A percentile compares a stretch with the other conserved stretches of the same genome.
phyloP scores from a whole-genome alignment of 31 red algal genomes.

The Porphyra umbilicalis region DNA sequence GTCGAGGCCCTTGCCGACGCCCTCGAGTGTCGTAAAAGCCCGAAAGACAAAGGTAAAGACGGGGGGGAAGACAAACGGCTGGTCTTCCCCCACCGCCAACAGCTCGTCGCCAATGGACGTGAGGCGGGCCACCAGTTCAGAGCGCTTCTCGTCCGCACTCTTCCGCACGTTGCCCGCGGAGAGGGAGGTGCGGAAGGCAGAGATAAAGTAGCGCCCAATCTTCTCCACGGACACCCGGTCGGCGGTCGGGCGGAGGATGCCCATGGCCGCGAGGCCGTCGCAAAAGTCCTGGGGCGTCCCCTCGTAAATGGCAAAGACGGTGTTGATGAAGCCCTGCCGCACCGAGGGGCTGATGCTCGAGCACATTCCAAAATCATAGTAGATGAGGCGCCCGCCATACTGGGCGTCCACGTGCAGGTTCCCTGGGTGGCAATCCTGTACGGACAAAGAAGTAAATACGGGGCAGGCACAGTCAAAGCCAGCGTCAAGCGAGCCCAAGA shows the following conservation, averaged over 20 bases:
- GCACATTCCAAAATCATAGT: constrained; percentile 92
- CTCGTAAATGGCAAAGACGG: constrained; percentile 73
- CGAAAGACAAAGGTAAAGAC: constrained; percentile 89
- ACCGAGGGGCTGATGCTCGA: constrained; percentile 32
- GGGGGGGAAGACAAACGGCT: constrained; percentile 75
- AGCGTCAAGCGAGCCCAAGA: no score
- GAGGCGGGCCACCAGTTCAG: constrained; percentile 32
- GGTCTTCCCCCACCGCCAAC: constrained; percentile 62
- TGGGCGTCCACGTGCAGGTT: constrained; percentile 68
- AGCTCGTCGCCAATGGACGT: constrained; percentile 71
- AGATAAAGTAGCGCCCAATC: constrained; percentile 70
- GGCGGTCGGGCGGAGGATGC: constrained; percentile 32
- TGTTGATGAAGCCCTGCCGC: constrained; percentile 50
- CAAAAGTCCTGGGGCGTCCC: constrained; percentile 47
- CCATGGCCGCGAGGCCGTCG: constrained; percentile 62
- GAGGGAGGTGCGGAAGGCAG: constrained; percentile 39
- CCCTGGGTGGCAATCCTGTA: constrained; percentile 81
- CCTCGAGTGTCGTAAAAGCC: constrained; percentile 78
- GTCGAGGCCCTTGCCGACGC: constrained; percentile 63
- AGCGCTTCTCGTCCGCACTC: constrained; percentile 28
- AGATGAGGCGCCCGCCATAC: constrained; percentile 51
- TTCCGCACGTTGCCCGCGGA: constrained; percentile 24
- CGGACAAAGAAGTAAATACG: background rate
- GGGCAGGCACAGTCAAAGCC: no score
- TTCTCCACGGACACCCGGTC: constrained; percentile 71